Evolutionary conservation across 257 asterid genomes (phyloP).

Genomic region (Solanum stenotomum): DNA sequence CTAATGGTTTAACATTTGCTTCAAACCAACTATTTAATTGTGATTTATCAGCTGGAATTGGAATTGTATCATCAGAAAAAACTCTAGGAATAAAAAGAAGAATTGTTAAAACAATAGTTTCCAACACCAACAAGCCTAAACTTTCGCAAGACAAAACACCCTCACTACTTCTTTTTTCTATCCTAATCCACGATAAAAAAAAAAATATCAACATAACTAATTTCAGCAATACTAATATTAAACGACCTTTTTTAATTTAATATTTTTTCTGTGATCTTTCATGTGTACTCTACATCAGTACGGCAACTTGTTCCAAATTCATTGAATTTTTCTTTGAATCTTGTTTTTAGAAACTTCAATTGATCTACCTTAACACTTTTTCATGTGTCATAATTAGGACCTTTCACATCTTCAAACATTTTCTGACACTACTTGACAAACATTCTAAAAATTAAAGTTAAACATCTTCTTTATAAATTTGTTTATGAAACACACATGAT

Average conservation of each 20-base stretch:
- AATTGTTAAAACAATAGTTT: slow-evolving; percentile 1
- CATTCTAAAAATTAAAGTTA: neutral
- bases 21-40: slow-evolving; percentile 40
- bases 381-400: neutral
- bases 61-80: neutral
- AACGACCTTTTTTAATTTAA: neutral
- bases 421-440: neutral
- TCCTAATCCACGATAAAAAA: neutral
- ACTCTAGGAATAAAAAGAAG: slow-evolving; percentile 17
- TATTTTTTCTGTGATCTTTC: neutral
- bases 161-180: neutral
- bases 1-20: slow-evolving; percentile 1
- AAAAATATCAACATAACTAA: neutral
- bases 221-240: neutral
- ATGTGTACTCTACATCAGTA: neutral
- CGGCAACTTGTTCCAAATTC: neutral
- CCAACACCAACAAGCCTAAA: neutral
- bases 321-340: neutral
- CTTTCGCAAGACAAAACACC: neutral
- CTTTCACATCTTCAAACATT: neutral
- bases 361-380: neutral
- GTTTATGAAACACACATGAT: neutral
- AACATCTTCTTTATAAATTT: neutral
- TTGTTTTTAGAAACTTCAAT: neutral
- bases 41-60: slow-evolving; percentile 31